Evolutionary conservation across 2,329 filamentous ascomycete species (phyloP).

Genomic region (Colletotrichum navitas): DNA sequence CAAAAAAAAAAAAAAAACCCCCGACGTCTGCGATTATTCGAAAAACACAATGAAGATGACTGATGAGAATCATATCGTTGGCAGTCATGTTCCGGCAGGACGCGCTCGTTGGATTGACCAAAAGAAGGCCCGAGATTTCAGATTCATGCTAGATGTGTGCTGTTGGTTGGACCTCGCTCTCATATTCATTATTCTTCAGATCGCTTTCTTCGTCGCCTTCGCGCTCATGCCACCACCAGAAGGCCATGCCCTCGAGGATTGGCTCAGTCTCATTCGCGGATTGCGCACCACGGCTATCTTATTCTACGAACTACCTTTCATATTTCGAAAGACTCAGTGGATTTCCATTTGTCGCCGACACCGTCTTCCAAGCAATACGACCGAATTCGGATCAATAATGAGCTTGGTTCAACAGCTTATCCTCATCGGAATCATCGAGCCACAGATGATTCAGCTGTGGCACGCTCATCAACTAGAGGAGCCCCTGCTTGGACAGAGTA

Average conservation of each 20-base stretch:
- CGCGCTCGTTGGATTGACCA: background rate
- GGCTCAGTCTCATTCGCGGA: background rate
- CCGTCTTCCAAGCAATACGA: background rate
- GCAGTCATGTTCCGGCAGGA: background rate
- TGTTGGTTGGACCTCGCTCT: background rate
- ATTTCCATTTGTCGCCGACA: background rate
- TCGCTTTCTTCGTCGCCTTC: background rate
- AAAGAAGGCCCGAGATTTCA: background rate
- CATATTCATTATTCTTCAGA: background rate
- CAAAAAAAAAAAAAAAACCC: too few species aligned
- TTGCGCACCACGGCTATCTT: background rate
- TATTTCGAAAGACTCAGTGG: background rate
- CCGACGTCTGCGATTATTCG: background rate
- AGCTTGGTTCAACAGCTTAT: background rate
- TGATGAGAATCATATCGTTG: background rate
- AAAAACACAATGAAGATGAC: background rate
- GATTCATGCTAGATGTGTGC: background rate
- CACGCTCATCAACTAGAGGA: background rate
- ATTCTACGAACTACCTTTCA: background rate
- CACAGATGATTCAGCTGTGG: background rate
- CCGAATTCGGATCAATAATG: constrained; percentile 6
- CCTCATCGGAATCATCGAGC: background rate
- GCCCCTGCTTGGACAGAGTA: constrained; percentile 3
- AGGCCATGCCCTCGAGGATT: background rate
- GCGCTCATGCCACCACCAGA: background rate